Percentiles rank a stretch among this genome's conserved stretches.
phyloP scores from a whole-genome alignment of 1,284 basidiomycete species.

The Veloboletus limbatus region DNA sequence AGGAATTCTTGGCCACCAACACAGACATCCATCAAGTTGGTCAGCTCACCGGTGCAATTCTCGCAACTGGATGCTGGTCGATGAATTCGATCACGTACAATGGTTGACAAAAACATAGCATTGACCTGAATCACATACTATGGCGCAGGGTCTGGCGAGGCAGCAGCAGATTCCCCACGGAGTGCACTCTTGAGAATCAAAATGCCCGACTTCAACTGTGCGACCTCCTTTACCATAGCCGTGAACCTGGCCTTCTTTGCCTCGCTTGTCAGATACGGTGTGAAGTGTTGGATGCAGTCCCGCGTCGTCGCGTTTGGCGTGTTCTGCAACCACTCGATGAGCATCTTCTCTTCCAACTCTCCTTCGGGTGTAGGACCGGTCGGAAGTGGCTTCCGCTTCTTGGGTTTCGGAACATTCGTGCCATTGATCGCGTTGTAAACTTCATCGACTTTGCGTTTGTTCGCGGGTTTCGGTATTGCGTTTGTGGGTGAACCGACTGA shows the following conservation, averaged over 20 bases:
- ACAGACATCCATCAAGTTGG: constrained; percentile 1
- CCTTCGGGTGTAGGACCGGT: constrained; percentile 41
- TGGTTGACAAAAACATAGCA: constrained; percentile 17
- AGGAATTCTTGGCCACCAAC: too few species aligned
- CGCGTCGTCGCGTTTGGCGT: constrained; percentile 63
- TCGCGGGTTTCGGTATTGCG: constrained; percentile 28
- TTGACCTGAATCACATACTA: constrained; percentile 22
- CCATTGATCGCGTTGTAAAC: constrained; percentile 33
- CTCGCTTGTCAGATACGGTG: constrained; percentile 63
- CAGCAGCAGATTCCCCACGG: constrained; percentile 30
- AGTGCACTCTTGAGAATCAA: constrained; percentile 54
- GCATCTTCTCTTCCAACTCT: constrained; percentile 59
- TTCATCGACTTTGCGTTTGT: constrained; percentile 72
- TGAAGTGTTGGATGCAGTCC: constrained; percentile 77
- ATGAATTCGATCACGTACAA: constrained; percentile 22
- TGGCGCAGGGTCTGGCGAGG: constrained; percentile 24
- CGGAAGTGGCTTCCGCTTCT: constrained; percentile 62
- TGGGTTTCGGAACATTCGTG: constrained; percentile 47
- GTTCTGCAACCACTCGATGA: constrained; percentile 70
- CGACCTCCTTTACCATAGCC: constrained; percentile 72
- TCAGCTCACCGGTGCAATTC: neutral
- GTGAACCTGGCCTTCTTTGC: constrained; percentile 72
- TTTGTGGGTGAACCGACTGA: constrained; percentile 34
- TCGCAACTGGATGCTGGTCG: constrained; percentile 13
- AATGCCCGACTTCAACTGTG: constrained; percentile 62